Conservation (phyloP, 805 yeast genomes). For the Candida loeiensis region DNA sequence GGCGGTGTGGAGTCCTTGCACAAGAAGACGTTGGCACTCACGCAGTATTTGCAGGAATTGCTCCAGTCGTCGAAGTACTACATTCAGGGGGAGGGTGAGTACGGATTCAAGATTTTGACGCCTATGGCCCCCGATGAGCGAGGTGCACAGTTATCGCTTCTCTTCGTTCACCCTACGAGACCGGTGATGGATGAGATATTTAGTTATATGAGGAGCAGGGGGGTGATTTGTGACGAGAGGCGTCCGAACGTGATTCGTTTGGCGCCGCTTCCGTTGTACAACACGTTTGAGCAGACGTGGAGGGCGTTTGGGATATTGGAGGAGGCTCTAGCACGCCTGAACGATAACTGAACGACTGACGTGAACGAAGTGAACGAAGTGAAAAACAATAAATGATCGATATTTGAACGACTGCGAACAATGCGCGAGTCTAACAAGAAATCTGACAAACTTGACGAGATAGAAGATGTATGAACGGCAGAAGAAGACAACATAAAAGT, state of each 20-base stretch:
- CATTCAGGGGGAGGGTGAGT: conserved; percentile 21
- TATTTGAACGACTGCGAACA: background rate
- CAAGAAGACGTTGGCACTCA: conserved; percentile 53
- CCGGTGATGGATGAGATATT: conserved; percentile 61
- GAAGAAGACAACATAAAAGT: no score
- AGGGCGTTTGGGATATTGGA: conserved; percentile 44
- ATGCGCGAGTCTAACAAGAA: background rate
- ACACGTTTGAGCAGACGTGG: conserved; percentile 63
- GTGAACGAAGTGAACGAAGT: background rate
- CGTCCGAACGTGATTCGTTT: conserved; percentile 85
- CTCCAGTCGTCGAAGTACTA: conserved; percentile 49
- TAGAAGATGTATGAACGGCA: background rate
- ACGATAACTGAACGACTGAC: background rate
- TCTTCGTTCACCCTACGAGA: conserved; percentile 47
- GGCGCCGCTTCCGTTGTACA: conserved; percentile 86
- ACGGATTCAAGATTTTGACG: conserved; percentile 68
- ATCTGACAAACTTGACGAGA: no score
- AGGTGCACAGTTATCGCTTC: conserved; percentile 81
- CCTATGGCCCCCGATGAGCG: conserved; percentile 55
- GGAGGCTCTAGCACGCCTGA: conserved; percentile 28
- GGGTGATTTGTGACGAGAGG: conserved; percentile 83
- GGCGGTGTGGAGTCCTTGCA: conserved; percentile 67
- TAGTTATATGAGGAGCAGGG: conserved; percentile 47
- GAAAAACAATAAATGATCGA: no score
- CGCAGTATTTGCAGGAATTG: conserved; percentile 50